Evolutionary conservation across 2,329 filamentous ascomycete species (phyloP), one percentile per base, ranked within the genome.

Genomic region (Penicillium janthinellum): DNA sequence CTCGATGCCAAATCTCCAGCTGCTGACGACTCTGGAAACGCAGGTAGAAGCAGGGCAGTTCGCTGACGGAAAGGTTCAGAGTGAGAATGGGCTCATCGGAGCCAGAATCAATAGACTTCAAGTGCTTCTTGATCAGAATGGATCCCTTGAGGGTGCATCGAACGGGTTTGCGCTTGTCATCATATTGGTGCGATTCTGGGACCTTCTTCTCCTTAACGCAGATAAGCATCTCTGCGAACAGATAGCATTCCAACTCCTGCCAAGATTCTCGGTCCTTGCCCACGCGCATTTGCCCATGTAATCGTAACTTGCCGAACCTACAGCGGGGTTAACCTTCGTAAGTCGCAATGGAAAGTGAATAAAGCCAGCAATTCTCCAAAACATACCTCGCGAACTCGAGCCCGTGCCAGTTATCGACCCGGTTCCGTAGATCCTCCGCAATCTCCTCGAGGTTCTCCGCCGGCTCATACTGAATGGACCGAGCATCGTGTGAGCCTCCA

Each of bases 351-450:
- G 14, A 17, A 4, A 28, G n/a, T 41, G 7, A 31, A 11, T 41
- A 25, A 2, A 8, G 20, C 20, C 50, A 8, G 22, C 4, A 14
- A 10, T 20, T 31, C 38, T 31, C 37, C n/a, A 47, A 39, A 25
- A 64, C 81, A 69, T 79, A 90, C 84, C 91, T 86, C 71, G 87
- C 86, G 71, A 97, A 97, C 72, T 98, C 94, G 20, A 99, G 82
- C 0, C 95, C 94, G 74, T 99, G 95, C 95, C 95, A 99, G 69
- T 98, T 97, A 70, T 99, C 95, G 11, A 99, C 95, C n/a, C 93
- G 88, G 48, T 82, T 86, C 59, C 91, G 88, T 59, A 99, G 79
- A 63, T 88, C 91, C 71, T 97, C 91, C 0, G 93, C 96, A 71
- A 95, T 90, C 65, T 94, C 88, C 56, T 95, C 89, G 58, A 98